Percentiles rank a stretch among this genome's conserved stretches.
Evolutionary conservation across 371 early-diverging fungal genomes (phyloP).

Genomic region (Rhizopus sp.): DNA sequence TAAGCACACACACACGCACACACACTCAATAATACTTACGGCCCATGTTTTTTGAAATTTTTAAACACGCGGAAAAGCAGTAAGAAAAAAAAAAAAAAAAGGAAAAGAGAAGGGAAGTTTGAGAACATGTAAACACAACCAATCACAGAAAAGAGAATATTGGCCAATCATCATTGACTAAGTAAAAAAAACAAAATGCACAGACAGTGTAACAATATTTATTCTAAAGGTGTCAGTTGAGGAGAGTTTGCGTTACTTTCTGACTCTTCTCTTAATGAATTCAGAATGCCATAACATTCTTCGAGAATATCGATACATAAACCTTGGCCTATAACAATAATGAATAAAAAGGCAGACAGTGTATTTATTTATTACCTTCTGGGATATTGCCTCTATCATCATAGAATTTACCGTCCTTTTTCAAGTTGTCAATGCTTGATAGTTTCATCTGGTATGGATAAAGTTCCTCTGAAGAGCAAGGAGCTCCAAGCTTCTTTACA

Average conservation of each 20-base stretch:
- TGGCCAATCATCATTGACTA: background rate
- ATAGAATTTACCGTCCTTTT: conserved; percentile 85
- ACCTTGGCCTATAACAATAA: conserved; percentile 54
- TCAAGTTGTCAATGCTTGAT: conserved; percentile 73
- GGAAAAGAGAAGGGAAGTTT: conserved; percentile 1
- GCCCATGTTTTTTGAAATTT: conserved; percentile 19
- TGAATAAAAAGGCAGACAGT: background rate
- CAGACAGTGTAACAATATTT: background rate
- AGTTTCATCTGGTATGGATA: conserved; percentile 84
- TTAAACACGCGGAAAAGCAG: conserved; percentile 10
- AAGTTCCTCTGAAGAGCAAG: conserved; percentile 59
- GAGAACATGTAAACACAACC: conserved; percentile 6
- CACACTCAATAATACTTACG: conserved; percentile 14
- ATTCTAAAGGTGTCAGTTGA: background rate
- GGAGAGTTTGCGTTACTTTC: background rate
- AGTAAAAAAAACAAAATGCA: conserved; percentile 1
- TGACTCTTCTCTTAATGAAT: conserved; percentile 58
- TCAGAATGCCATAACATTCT: conserved; percentile 81
- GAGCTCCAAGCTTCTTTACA: conserved; percentile 77
- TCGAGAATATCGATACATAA: conserved; percentile 76
- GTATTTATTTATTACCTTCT: conserved; percentile 57
- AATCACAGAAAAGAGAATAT: background rate
- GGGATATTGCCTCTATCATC: conserved; percentile 80
- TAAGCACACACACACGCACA: too few relatives aligned
- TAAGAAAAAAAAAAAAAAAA: conserved; percentile 13